Evolutionary conservation across 2,329 filamentous ascomycete genomes (phyloP), one percentile per base, ranked within the genome.

Genomic region (Cyphellophora attinorum): DNA sequence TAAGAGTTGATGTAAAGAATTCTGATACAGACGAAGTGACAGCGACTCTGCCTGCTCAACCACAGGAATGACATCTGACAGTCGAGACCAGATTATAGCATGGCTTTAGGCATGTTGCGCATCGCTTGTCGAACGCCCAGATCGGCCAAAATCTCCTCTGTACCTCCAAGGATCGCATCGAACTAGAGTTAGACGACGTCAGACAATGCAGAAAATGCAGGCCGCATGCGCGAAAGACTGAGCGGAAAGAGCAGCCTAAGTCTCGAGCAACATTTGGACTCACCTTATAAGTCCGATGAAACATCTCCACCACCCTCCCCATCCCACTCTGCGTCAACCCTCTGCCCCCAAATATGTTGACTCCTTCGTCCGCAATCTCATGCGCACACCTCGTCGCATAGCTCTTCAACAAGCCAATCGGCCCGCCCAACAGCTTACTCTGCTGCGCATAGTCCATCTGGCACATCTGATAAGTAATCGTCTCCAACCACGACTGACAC

Each of bases 91-190:
- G 13, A 47, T 41, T 76, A 91, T 56, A 93, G 56, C 71, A 83
- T 85, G 16, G 81, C 75, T 64, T 89, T 89, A 18, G 85, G 85
- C 67, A 93, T 88, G 46, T 75, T 72, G 58, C 79, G 83, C 68
- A 91, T 77, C 14, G 85, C 85, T 55, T 85, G 80, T 11, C 80
- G 60, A 2, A 85, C 68, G 1, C 75, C 74, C 23, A 85, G 58
- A 56, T 85, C 80, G 5, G 84, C 61, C 58, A 85, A 63, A 1
- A 85, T 79, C 53, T 85, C 81, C 52, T 85, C 81, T 2, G 72
- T 76, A 2, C 81, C 80, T 33, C 80, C 80, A 0, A 77, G 76
- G 31, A 81, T 77, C 14, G 79, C 71, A 56, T 35, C 72, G 58
- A 3, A 70, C 62, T 5, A 70, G 73, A n/a, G n/a, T n/a, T n/a